These are phyloP conservation scores for Phytophthora pseudosyringae DNA, from an alignment of 352 stramenopile species.

Conservation along the genomic window DNA sequence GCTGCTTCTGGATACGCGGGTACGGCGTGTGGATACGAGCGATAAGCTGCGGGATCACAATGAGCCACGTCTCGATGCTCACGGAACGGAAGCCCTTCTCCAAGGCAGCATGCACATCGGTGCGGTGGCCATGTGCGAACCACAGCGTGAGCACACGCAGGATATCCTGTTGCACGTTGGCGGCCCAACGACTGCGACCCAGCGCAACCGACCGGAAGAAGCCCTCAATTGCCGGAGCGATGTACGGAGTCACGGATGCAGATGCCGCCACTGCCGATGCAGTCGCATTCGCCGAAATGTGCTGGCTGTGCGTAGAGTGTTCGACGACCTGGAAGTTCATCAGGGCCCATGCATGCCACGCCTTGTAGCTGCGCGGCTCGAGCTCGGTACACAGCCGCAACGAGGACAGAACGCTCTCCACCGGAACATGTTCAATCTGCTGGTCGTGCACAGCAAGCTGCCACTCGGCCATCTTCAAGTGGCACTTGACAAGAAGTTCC, in stretches of 20 bases:
- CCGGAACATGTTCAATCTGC: slow-evolving; percentile 78
- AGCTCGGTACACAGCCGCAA: slow-evolving; percentile 75
- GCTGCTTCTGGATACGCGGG: slow-evolving; percentile 67
- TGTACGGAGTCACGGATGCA: slow-evolving; percentile 53
- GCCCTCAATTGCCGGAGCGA: slow-evolving; percentile 78
- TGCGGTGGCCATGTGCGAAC: slow-evolving; percentile 95
- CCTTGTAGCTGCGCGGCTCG: slow-evolving; percentile 81
- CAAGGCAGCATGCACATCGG: slow-evolving; percentile 87
- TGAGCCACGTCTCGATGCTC: slow-evolving; percentile 97
- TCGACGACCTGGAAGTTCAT: slow-evolving; percentile 97
- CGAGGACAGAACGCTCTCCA: slow-evolving; percentile 71
- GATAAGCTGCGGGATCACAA: slow-evolving; percentile 98
- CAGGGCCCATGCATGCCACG: slow-evolving; percentile 97
- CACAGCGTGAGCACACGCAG: slow-evolving; percentile 98
- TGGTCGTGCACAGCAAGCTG: slow-evolving; percentile 84
- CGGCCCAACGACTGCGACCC: slow-evolving; percentile 94
- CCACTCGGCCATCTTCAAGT: slow-evolving; percentile 88
- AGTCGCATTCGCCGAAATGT: slow-evolving; percentile 42
- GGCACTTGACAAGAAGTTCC: slow-evolving; percentile 82
- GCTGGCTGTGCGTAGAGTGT: slow-evolving; percentile 68
- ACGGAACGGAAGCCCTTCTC: slow-evolving; percentile 91
- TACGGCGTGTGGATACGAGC: slow-evolving; percentile 86
- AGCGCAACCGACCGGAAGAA: slow-evolving; percentile 98
- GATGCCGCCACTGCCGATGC: slow-evolving; percentile 28
- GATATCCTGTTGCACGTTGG: slow-evolving; percentile 98